Percentiles rank a stretch among this genome's conserved stretches.
These are phyloP conservation scores for Trypanosoma cruzi DNA, from an alignment of 208 protist species.

Conservation along the genomic window DNA sequence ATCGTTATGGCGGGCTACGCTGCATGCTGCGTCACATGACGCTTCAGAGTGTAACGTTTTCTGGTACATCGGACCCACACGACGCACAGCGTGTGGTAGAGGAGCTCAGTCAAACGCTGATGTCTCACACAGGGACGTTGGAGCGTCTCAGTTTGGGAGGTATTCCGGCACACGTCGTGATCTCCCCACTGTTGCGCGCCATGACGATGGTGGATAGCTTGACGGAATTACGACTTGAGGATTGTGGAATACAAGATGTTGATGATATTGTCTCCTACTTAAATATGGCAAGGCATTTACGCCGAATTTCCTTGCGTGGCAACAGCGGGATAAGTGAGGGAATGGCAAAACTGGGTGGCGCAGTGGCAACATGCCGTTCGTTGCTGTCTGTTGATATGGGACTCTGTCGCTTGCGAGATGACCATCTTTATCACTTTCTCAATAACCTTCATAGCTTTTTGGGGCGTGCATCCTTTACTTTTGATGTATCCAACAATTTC, in stretches of 20 bases:
- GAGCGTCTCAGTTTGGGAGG: conserved; percentile 31
- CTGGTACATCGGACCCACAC: conserved; percentile 31
- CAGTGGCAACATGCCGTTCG: conserved; percentile 29
- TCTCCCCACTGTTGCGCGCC: conserved; percentile 25
- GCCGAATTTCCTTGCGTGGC: conserved; percentile 48
- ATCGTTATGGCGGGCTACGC: conserved; percentile 48
- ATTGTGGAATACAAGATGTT: conserved; percentile 30
- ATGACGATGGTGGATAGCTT: conserved; percentile 34
- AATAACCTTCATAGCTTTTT: conserved; percentile 30
- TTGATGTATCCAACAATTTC: conserved; percentile 48
- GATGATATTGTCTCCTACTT: conserved; percentile 36
- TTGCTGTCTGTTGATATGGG: conserved; percentile 40
- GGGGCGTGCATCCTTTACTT: conserved; percentile 34
- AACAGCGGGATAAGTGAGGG: conserved; percentile 37
- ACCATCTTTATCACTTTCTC: conserved; percentile 39
- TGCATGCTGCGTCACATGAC: conserved; percentile 58
- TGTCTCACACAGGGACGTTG: conserved; percentile 11
- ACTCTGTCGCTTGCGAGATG: conserved; percentile 49
- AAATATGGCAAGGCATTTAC: conserved; percentile 26
- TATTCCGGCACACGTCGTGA: conserved; percentile 14
- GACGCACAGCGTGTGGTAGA: conserved; percentile 51
- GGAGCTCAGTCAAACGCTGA: conserved; percentile 36
- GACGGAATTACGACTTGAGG: conserved; percentile 44
- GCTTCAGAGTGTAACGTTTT: conserved; percentile 40
- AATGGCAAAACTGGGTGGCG: conserved; percentile 38